Base-by-base conservation (phyloP, 2,329 filamentous ascomycete species). In the Colletotrichum sp. region DNA sequence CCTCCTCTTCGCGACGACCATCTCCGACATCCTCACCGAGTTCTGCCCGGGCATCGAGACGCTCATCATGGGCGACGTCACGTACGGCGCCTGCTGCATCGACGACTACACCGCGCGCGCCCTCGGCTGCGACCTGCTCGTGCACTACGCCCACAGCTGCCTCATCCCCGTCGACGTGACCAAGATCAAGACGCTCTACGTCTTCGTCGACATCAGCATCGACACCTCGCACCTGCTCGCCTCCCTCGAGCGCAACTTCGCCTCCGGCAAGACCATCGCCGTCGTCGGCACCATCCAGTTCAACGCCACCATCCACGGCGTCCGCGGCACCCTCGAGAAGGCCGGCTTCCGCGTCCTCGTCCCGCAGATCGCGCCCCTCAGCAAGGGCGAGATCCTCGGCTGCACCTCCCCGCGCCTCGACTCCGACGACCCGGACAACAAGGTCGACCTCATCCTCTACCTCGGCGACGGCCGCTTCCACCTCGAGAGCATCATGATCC, bases 61-160 rank as follows among this genome's bases (percentile, higher is more conserved):
- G 3, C 89, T 99, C 70, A 99, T 99, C 84, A 99, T 99, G 97
- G 97, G 97, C 77, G 97, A 99, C 83, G 97, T 99, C 59, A 99
- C 97, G 1, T 99, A 99, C 84, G 97, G 97, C 78, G 97, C 97
- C 27, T 99, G 97, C 88, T 99, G 97, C 83, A 98, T 99, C 80
- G 97, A 99, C 84, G 97, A 99, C 86, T 99, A 98, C 86, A 99
- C 97, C 0, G 98, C 97, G 2, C 90, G 96, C 61, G 97, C 98
- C 1, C 90, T 99, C 27, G 97, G 96, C 3, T 99, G 97, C 83
- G 97, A 99, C 80, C 88, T 99, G 8, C 89, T 99, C 12, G 95
- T 99, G 2, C 97, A 99, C 86, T 99, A 99, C 83, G 97, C 97
- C 2, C 97, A 99, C 86, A 98, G 95, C 83, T 99, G 97, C 81